Percentiles rank a stretch among this genome's conserved stretches.
These are phyloP conservation scores for Vararia minispora DNA, from an alignment of 768 basidiomycete genomes.

Conservation along the genomic window DNA sequence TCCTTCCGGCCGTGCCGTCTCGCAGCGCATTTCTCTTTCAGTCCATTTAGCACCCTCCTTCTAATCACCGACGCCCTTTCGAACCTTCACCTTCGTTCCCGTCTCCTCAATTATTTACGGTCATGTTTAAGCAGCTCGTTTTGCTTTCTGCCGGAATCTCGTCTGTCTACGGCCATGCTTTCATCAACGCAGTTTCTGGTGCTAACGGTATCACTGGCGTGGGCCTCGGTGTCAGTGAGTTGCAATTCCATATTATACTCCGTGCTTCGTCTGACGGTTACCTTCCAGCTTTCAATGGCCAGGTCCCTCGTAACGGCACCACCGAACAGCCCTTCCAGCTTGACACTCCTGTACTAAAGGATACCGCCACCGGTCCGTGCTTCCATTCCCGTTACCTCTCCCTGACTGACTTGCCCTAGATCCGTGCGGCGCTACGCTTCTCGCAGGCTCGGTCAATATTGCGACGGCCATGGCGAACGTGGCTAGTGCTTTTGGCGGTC, in stretches of 20 bases:
- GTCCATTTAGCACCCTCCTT: too few relatives aligned
- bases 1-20: too few relatives aligned
- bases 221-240: constrained; percentile 19
- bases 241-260: too few relatives aligned
- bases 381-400: too few relatives aligned
- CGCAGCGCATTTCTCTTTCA: too few relatives aligned
- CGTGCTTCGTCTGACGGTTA: too few relatives aligned
- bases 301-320: constrained; percentile 17
- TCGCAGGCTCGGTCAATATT: constrained; percentile 17
- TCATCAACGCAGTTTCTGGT: constrained; percentile 16
- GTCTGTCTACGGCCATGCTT: constrained; percentile 17
- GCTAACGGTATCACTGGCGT: constrained; percentile 19
- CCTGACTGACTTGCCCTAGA: too few relatives aligned
- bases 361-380: constrained; percentile 12
- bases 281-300: constrained; percentile 10
- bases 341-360: constrained; percentile 17
- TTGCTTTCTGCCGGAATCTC: constrained; percentile 9
- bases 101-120: too few relatives aligned
- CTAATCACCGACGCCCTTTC: too few relatives aligned
- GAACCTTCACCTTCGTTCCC: too few relatives aligned
- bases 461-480: constrained; percentile 9
- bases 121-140: constrained; percentile 11
- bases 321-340: constrained; percentile 20
- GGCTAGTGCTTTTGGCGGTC: constrained; percentile 13
- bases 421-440: constrained; percentile 18